Percentiles rank a stretch among this genome's conserved stretches.
Evolutionary conservation across 495 filamentous ascomycete species (phyloP).

Genomic region (Friedmanniomyces simplex): DNA sequence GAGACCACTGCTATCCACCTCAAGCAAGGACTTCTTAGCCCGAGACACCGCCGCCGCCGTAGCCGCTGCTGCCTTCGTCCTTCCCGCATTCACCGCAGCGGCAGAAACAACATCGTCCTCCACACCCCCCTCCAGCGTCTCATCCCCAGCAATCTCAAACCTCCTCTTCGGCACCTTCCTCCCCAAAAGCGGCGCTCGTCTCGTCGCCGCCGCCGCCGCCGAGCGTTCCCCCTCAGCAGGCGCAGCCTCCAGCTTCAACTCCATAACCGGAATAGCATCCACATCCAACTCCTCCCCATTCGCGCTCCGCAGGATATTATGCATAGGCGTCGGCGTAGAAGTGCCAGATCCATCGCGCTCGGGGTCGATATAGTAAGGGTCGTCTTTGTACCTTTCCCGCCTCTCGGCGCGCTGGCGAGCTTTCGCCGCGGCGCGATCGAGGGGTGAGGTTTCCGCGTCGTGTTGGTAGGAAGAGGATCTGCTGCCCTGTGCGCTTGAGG

Average conservation of each 20-base stretch:
- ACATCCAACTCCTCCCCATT: slow-evolving; percentile 73
- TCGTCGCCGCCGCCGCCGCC: slow-evolving; percentile 8
- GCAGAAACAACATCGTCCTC: slow-evolving; percentile 19
- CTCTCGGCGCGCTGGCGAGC: slow-evolving; percentile 53
- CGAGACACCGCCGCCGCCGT: slow-evolving; percentile 27
- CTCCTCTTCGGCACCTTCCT: slow-evolving; percentile 33
- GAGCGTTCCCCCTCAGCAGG: slow-evolving; percentile 2
- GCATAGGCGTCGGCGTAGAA: slow-evolving; percentile 50
- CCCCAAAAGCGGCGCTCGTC: slow-evolving; percentile 11
- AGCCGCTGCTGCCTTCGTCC: too few relatives aligned
- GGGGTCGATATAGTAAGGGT: slow-evolving; percentile 83
- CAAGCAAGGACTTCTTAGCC: slow-evolving; percentile 50
- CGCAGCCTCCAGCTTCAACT: slow-evolving; percentile 58
- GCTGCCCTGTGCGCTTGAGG: slow-evolving; percentile 4
- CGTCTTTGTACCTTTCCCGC: slow-evolving; percentile 70
- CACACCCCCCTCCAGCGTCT: slow-evolving; percentile 23
- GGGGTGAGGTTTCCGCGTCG: slow-evolving; percentile 44
- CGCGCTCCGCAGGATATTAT: slow-evolving; percentile 55
- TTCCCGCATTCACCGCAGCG: not conserved
- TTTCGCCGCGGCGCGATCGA: slow-evolving; percentile 53
- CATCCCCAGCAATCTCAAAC: slow-evolving; percentile 33
- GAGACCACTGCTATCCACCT: slow-evolving; percentile 77
- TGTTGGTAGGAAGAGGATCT: slow-evolving; percentile 51
- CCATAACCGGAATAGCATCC: slow-evolving; percentile 90
- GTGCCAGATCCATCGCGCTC: slow-evolving; percentile 40